These are phyloP conservation scores for Rheum nobile DNA, from an alignment of 148 eudicot species.

Conservation along the genomic window DNA sequence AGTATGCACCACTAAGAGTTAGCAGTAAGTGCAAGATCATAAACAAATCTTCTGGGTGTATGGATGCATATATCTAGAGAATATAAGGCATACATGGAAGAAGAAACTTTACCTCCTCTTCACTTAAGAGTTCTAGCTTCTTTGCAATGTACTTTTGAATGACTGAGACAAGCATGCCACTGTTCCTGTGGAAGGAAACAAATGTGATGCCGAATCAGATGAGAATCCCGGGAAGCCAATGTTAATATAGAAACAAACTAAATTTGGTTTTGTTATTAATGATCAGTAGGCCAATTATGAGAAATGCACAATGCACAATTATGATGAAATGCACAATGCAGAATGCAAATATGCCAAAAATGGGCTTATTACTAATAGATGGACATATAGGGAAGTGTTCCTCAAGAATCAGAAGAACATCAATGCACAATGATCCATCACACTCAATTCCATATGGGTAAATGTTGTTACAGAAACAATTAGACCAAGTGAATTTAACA, in stretches of 20 bases:
- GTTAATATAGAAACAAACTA: not conserved
- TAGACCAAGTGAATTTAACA: not conserved
- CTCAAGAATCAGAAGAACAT: not conserved
- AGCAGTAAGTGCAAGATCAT: not conserved
- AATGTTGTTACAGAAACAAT: not conserved
- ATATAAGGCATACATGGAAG: not conserved
- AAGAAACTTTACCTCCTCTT: slow-evolving; percentile 40
- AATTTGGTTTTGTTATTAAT: not conserved
- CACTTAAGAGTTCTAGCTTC: slow-evolving; percentile 54
- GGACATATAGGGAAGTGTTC: not conserved
- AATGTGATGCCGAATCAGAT: not conserved
- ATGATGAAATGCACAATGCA: too few species aligned
- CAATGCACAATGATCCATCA: not conserved
- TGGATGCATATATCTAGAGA: not conserved
- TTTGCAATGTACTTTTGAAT: slow-evolving; percentile 49
- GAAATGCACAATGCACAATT: too few species aligned
- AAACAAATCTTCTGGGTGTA: not conserved
- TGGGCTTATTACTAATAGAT: too few species aligned
- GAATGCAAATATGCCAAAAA: too few species aligned
- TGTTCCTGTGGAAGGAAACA: slow-evolving; percentile 31
- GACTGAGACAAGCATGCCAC: slow-evolving; percentile 41
- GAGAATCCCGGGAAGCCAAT: not conserved
- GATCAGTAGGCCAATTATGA: not conserved
- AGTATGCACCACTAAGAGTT: too few species aligned
- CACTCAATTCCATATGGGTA: not conserved